These are phyloP conservation scores for Annona cherimola DNA, from an alignment of 164 flowering plant species.

Conservation along the genomic window DNA sequence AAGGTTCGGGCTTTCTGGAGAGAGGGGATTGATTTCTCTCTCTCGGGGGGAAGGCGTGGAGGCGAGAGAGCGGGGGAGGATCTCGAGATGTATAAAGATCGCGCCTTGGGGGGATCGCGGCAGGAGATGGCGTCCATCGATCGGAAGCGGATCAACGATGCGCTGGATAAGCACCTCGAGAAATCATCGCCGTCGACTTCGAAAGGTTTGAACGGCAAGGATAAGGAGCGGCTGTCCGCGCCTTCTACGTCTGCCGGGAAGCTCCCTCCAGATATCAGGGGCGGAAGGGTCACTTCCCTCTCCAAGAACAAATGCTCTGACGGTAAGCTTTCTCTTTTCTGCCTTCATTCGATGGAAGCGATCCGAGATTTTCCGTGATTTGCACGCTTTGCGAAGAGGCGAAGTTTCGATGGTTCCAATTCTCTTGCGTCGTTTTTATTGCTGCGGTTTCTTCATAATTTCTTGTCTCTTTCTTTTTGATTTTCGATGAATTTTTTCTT, in stretches of 20 bases:
- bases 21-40: slow-evolving; percentile 2
- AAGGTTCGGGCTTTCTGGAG: slow-evolving; percentile 1
- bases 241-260: slow-evolving; percentile 34
- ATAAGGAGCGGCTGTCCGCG: slow-evolving; percentile 29
- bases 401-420: no score
- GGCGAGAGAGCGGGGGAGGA: slow-evolving; percentile 6
- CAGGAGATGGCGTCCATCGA: slow-evolving; percentile 39
- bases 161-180: slow-evolving; percentile 60
- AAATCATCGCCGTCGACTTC: slow-evolving; percentile 68
- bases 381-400: no score
- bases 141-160: slow-evolving; percentile 71
- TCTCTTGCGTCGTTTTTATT: no score
- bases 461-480: no score
- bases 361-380: no score
- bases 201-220: slow-evolving; percentile 36
- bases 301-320: slow-evolving; percentile 48
- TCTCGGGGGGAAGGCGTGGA: not conserved
- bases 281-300: slow-evolving; percentile 31
- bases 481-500: not conserved
- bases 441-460: no score
- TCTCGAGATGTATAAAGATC: slow-evolving; percentile 37
- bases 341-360: no score
- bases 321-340: slow-evolving; percentile 23
- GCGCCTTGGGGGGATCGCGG: slow-evolving; percentile 38
- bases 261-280: slow-evolving; percentile 38